Evolutionary conservation across 1,139 yeast species (phyloP), one percentile per base, ranked within the genome.

Genomic region (Magnusiomyces magnusii): DNA sequence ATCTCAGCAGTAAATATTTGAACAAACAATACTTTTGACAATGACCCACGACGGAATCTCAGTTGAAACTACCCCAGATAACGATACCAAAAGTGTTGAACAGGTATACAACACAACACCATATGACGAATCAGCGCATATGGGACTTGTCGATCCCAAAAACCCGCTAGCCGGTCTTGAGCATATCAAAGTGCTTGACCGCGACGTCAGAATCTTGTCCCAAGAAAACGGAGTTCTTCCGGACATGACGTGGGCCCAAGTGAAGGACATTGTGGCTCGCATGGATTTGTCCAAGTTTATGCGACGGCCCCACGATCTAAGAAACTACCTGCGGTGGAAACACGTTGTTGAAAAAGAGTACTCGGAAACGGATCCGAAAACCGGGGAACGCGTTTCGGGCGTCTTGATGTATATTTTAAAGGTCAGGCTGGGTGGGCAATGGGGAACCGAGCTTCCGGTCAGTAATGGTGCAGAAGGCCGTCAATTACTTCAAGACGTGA

Each of bases 251-350:
- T 60, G 62, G 62, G 17, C 47, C 3, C 57, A 58, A 2, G 51
- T 54, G 2, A 2, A n/a, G 7, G 41, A 39, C 9, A 56, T 60
- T 19, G 42, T 60, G 2, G 42, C 39, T 2, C 13, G 58, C 10
- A 66, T 71, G 55, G 66, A 67, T 28, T 65, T 75, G 51, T 60
- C 62, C 5, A 60, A 61, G n/a, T 63, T 75, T 28, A 60, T 66
- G 19, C 68, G 78, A 2, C 66, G 68, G 28, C 76, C 77, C 2
- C 66, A 69, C 13, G 75, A 73, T 55, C 61, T 72, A 31, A 59
- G 62, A n/a, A 58, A 62, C 36, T 75, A 75, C 59, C 61, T 68
- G 3, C 55, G 63, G 9, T 72, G 75, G 64, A 75, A 75, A 57
- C 60, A 65, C 24, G 57, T 60, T 24, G 66, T 63, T 50, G 61